Percentiles rank a stretch among this genome's conserved stretches.
These are phyloP conservation scores for Saprolegnia parasitica DNA, from an alignment of 352 stramenopile genomes.

Conservation along the genomic window DNA sequence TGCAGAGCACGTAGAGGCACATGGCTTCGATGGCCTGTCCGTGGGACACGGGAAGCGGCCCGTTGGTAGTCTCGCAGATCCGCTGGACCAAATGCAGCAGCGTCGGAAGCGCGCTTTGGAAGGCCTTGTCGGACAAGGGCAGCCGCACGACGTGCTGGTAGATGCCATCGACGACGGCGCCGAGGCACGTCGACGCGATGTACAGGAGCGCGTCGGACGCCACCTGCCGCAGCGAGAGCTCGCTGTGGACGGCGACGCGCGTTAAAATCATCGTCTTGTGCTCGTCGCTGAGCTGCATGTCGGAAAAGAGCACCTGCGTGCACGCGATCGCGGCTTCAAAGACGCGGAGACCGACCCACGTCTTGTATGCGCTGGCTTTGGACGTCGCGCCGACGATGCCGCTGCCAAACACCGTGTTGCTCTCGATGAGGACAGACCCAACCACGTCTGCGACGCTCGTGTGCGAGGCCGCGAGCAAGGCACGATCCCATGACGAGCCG, in stretches of 20 bases:
- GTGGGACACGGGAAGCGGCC: too few relatives aligned
- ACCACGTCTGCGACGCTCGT: constrained; percentile 52
- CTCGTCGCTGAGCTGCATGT: constrained; percentile 49
- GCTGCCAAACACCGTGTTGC: constrained; percentile 53
- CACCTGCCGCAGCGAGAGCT: constrained; percentile 38
- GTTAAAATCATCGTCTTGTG: constrained; percentile 61
- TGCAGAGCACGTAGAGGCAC: constrained; percentile 50
- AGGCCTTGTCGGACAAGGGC: constrained; percentile 20
- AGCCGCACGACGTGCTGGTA: constrained; percentile 61
- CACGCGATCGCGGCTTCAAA: constrained; percentile 44
- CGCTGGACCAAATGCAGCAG: not conserved
- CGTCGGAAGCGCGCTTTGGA: not conserved
- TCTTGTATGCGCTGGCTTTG: constrained; percentile 44
- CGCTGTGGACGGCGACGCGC: constrained; percentile 45
- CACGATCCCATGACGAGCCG: constrained; percentile 34
- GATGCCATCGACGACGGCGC: constrained; percentile 43
- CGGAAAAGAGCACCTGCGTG: constrained; percentile 44
- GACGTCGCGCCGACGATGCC: not conserved
- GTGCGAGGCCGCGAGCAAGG: constrained; percentile 34
- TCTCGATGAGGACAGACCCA: constrained; percentile 62
- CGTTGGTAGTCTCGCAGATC: not conserved
- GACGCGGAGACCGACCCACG: constrained; percentile 44
- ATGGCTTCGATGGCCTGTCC: constrained; percentile 54
- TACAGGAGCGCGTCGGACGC: constrained; percentile 39
- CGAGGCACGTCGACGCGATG: constrained; percentile 32